These are phyloP conservation scores for Aspergillus sp. DNA, from an alignment of 2,329 filamentous ascomycete species.

Conservation along the genomic window DNA sequence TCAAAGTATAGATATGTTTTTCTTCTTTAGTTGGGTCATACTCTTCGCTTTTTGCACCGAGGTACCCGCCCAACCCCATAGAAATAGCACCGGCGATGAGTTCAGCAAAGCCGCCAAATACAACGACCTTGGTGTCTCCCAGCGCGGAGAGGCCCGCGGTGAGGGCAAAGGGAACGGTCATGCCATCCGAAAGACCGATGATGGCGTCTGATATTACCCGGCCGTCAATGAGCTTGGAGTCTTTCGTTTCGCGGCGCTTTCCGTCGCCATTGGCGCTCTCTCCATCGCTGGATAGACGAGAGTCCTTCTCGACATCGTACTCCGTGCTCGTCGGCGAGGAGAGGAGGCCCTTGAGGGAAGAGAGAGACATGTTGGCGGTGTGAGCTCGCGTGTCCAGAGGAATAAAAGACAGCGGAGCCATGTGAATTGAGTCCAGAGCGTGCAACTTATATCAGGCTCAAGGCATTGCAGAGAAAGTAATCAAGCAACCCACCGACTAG, in stretches of 20 bases:
- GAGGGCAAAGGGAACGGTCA: constrained; percentile 77
- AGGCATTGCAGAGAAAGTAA: neutral
- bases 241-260: constrained; percentile 18
- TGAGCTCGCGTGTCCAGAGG: neutral
- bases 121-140: constrained; percentile 65
- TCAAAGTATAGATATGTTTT: neutral
- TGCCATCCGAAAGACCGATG: constrained; percentile 74
- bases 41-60: constrained; percentile 58
- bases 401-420: neutral
- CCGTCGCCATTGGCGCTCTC: constrained; percentile 20
- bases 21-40: constrained; percentile 10
- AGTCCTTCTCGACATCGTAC: constrained; percentile 31
- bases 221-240: constrained; percentile 33
- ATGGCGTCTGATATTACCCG: constrained; percentile 59
- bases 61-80: constrained; percentile 74
- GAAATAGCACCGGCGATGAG: constrained; percentile 73
- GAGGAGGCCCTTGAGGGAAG: constrained; percentile 30
- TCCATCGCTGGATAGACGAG: constrained; percentile 12
- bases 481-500: neutral
- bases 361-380: constrained; percentile 29
- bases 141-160: constrained; percentile 67
- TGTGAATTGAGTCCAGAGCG: neutral
- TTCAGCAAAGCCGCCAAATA: constrained; percentile 73
- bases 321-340: constrained; percentile 23
- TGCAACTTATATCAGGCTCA: neutral